phyloP scores from a whole-genome alignment of 192 early-diverging fungal species.

The Globomyces pollinis-pini region DNA sequence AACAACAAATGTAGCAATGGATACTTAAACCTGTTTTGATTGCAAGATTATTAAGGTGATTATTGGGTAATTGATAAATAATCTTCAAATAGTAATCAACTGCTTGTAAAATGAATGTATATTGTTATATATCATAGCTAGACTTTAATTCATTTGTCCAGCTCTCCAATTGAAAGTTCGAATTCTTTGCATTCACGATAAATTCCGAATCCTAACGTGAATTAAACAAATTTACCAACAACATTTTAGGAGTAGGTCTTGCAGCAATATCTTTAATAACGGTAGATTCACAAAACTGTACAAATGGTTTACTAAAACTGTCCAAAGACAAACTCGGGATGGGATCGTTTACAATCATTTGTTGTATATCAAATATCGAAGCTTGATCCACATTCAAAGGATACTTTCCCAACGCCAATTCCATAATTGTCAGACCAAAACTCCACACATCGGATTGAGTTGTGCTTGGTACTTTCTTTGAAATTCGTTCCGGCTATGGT shows the following conservation, averaged over 20 bases:
- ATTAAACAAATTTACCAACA: background rate
- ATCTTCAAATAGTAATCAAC: too few relatives aligned
- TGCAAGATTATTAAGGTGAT: too few relatives aligned
- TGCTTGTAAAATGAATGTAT: too few relatives aligned
- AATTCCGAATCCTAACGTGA: too few relatives aligned
- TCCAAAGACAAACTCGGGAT: slow-evolving; percentile 64
- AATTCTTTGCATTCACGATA: too few relatives aligned
- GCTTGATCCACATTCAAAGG: slow-evolving; percentile 28
- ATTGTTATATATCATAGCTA: too few relatives aligned
- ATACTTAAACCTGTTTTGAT: too few relatives aligned
- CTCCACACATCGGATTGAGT: slow-evolving; percentile 97
- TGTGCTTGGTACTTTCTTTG: slow-evolving; percentile 64
- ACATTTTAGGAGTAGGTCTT: background rate
- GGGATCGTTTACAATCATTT: slow-evolving; percentile 40
- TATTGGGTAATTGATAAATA: too few relatives aligned
- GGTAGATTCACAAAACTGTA: slow-evolving; percentile 41
- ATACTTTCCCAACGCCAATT: slow-evolving; percentile 84
- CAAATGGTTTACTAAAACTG: slow-evolving; percentile 56
- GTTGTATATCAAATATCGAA: background rate
- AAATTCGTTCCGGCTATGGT: slow-evolving; percentile 85
- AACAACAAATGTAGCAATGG: too few relatives aligned
- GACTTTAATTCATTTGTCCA: too few relatives aligned
- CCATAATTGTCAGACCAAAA: slow-evolving; percentile 78
- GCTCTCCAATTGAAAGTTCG: too few relatives aligned
- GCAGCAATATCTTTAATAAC: background rate